Evolutionary conservation across 1,139 yeast species (phyloP).

Genomic region (Casaregolazyma lundiana): DNA sequence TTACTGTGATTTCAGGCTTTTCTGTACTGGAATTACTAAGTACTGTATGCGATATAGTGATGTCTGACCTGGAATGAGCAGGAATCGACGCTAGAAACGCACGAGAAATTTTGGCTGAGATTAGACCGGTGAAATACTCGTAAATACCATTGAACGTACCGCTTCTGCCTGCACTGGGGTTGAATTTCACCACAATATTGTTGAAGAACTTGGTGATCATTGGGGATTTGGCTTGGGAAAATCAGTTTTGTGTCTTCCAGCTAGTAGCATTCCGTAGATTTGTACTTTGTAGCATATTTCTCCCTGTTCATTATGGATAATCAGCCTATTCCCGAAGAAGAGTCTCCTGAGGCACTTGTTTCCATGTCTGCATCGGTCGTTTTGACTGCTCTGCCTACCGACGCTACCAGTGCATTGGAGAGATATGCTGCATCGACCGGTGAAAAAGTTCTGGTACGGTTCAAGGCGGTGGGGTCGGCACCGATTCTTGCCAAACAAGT

Average conservation of each 20-base stretch:
- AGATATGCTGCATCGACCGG: constrained; percentile 21
- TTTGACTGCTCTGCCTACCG: constrained; percentile 29
- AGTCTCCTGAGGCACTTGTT: constrained; percentile 24
- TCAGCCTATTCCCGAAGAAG: constrained; percentile 29
- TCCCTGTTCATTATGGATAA: too few species aligned
- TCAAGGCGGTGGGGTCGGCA: constrained; percentile 40
- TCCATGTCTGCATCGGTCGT: constrained; percentile 33
- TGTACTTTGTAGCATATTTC: too few species aligned
- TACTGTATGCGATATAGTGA: constrained; percentile 30
- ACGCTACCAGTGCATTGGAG: constrained; percentile 28
- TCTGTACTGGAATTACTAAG: constrained; percentile 37
- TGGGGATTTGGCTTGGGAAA: constrained; percentile 1
- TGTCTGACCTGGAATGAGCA: constrained; percentile 34
- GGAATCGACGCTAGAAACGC: constrained; percentile 78
- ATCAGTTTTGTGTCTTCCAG: too few species aligned
- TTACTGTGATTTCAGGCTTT: constrained; percentile 62
- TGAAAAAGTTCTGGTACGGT: constrained; percentile 22
- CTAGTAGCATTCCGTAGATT: too few species aligned
- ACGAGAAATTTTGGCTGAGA: constrained; percentile 70
- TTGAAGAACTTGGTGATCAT: constrained; percentile 88
- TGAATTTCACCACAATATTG: constrained; percentile 69
- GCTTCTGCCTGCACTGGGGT: constrained; percentile 62
- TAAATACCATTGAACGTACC: constrained; percentile 36
- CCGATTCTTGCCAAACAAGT: constrained; percentile 34
- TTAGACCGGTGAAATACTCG: background rate